Conservation (phyloP, 2,329 filamentous ascomycete species). For the Raffaelea deltoideospora region DNA sequence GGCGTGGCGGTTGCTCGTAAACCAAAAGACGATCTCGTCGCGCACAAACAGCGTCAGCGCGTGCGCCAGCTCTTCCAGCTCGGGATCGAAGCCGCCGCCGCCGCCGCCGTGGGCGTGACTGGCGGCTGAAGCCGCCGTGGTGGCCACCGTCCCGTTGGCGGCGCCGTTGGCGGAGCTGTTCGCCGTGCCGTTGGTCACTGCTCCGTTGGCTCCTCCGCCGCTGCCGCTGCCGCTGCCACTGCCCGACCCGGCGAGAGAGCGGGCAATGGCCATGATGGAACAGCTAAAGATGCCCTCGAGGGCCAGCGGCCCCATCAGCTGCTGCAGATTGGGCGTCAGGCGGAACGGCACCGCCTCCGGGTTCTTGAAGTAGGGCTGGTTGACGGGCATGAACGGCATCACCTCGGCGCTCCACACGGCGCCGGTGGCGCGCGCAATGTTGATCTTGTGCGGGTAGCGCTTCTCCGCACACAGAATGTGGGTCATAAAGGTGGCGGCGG, state of each 20-base stretch:
- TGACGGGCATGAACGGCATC: constrained; percentile 73
- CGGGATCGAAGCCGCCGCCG: too few species aligned
- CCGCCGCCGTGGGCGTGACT: too few species aligned
- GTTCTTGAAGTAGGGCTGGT: constrained; percentile 85
- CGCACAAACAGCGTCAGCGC: constrained; percentile 88
- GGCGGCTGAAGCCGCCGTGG: too few species aligned
- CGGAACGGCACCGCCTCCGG: constrained; percentile 94
- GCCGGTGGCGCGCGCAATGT: constrained; percentile 73
- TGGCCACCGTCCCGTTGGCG: too few species aligned
- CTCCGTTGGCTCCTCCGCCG: too few species aligned
- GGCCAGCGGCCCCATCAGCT: constrained; percentile 86
- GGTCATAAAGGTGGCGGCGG: constrained; percentile 93
- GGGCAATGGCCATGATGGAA: constrained; percentile 88
- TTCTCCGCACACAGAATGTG: constrained; percentile 97
- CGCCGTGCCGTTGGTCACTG: too few species aligned
- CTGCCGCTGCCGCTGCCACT: too few species aligned
- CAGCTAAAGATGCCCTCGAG: constrained; percentile 95
- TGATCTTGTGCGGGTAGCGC: constrained; percentile 89
- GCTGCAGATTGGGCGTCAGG: constrained; percentile 89
- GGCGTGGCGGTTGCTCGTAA: constrained; percentile 59
- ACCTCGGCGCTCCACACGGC: constrained; percentile 95
- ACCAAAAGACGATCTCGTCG: constrained; percentile 98
- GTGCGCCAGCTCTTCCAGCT: constrained; percentile 84
- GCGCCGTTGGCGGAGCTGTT: too few species aligned
- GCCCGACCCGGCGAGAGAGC: constrained; percentile 81